Evolutionary conservation across 1,284 basidiomycete genomes (phyloP), one percentile per base, ranked within the genome.

Genomic region (Malassezia sympodialis): DNA sequence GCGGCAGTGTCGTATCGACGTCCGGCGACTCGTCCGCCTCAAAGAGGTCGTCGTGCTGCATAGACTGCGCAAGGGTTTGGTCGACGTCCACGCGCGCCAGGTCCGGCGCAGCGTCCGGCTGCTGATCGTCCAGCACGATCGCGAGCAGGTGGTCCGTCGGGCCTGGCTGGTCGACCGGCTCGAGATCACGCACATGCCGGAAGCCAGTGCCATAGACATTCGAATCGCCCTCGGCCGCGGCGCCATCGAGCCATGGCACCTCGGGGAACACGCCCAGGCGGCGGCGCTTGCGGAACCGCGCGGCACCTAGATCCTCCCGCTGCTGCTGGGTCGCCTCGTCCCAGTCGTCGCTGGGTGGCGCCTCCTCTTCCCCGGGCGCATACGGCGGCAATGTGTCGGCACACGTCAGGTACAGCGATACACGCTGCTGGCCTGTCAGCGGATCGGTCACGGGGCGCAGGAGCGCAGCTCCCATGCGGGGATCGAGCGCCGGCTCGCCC

Each of bases 351-450:
- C 51, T 46, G 51, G 58, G 52, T 14, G 58, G 58, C 24, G 52
- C 62, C 23, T 61, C 62, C 7, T 47, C 48, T 17, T 63, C 63
- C 26, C 61, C 56, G 5, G 30, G 28, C 12, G 45, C 48, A 21
- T 53, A 41, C 27, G 28, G 27, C 19, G 59, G 49, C n/a, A 68
- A 49, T 11, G 60, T 53, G 45, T 72, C 67, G 15, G 61, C 66
- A 27, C 65, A 59, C 41, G 64, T 59, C 21, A 72, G 56, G 51
- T 70, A 72, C 51, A 69, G 58, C 10, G 66, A 68, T 14, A 72
- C 67, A 21, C 65, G 61, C 48, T 70, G 68, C 37, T 67, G 58
- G n/a, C 62, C 61, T 26, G 62, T 57, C n/a, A 50, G 23, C n/a
- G 54, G 57, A 17, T 63, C 62, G n/a, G 49, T 56, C 39, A 64